Base-by-base conservation (phyloP, 108 stramenopile species). In the Cyclotella choctawhatcheeana region DNA sequence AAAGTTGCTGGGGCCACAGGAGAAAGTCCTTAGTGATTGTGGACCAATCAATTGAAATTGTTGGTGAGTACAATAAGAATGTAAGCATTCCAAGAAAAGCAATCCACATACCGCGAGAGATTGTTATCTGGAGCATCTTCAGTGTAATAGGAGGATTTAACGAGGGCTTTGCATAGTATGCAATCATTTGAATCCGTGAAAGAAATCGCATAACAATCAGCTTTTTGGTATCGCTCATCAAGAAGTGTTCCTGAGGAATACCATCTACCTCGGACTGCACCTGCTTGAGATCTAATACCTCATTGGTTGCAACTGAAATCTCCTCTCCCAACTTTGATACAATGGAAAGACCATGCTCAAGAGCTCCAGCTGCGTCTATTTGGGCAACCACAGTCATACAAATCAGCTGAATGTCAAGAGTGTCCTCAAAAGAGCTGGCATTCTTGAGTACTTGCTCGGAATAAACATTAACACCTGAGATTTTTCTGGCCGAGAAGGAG, bases 351-450 rank as follows among this genome's bases (percentile, higher is more conserved):
- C 55, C 67, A 16, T 40, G 47, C 22, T 58, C 44, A 29, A 69
- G 20, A 7, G 66, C 67, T 31, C 59, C 67, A 5, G 2, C 14
- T 5, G 45, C 35, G 2, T 48, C 24, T 45, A 21, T 0, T 31
- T 67, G 31, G 5, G 5, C 10, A 2, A 68, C 51, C 0, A 33
- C 32, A n/a, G 47, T 14, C 0, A 68, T 31, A 6, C 31, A 5
- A 12, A 60, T 30, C 0, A 18, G 60, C 1, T 60, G 26, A 0
- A 30, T 53, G 22, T 62, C 29, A 3, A 67, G 37, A 33, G 59
- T 75, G 25, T 75, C 74, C 24, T 59, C 51, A 52, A 69, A 69
- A 30, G 53, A 75, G 0, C 18, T 12, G 0, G 67, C 74, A 60
- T 50, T 22, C 7, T 16, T 8, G 5, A 51, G 2, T 0, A 75